Percentiles rank a stretch among this genome's conserved stretches.
phyloP scores from a whole-genome alignment of 495 filamentous ascomycete genomes.

The Saxispiralis lemnorum region DNA sequence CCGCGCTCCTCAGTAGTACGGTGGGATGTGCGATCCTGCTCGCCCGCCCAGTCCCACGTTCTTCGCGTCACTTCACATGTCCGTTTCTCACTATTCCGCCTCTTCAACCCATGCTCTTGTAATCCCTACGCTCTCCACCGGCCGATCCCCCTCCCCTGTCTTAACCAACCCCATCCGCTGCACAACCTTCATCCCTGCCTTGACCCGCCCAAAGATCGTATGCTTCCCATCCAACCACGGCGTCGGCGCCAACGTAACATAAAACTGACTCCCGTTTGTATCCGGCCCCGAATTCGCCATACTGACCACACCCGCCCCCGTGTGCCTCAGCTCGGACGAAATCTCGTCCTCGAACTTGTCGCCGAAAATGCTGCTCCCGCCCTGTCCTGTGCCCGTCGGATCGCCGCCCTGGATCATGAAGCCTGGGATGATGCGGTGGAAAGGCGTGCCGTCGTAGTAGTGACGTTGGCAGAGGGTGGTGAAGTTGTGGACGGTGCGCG shows the following conservation, averaged over 20 bases:
- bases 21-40: too few relatives aligned
- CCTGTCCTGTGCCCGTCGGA: constrained; percentile 86
- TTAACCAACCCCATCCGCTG: constrained; percentile 82
- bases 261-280: constrained; percentile 78
- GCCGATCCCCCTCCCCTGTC: constrained; percentile 64
- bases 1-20: not conserved
- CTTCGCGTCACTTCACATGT: constrained; percentile 16
- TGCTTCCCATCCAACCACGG: constrained; percentile 97
- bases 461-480: constrained; percentile 53
- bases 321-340: constrained; percentile 59
- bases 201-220: constrained; percentile 90
- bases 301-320: constrained; percentile 77
- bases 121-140: constrained; percentile 70
- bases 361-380: constrained; percentile 79
- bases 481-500: constrained; percentile 85
- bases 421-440: constrained; percentile 88
- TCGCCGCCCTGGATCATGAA: constrained; percentile 98
- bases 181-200: constrained; percentile 64
- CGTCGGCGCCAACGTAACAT: constrained; percentile 85
- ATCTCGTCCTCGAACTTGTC: constrained; percentile 95
- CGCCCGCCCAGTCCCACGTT: not conserved
- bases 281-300: constrained; percentile 95
- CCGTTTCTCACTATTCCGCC: constrained; percentile 26
- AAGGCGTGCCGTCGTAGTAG: constrained; percentile 70
- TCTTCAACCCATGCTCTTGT: constrained; percentile 49